Conservation (phyloP, 2,329 filamentous ascomycete species). For the Nothopassalora personata region DNA sequence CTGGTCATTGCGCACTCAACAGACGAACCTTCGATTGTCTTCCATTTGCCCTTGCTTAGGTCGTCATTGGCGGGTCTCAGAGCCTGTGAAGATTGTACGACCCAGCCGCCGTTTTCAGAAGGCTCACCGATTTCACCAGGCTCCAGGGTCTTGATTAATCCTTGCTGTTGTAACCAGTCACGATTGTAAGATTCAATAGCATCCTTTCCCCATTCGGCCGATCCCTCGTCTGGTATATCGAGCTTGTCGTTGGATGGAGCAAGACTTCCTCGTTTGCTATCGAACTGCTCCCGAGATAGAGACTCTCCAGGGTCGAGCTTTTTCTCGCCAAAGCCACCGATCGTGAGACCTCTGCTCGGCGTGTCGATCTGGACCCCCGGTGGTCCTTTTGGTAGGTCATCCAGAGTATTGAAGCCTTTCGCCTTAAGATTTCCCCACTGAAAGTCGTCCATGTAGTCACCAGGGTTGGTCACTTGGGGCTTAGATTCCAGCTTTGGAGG, state of each 20-base stretch:
- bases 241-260: background rate
- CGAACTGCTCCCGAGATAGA: background rate
- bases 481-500: background rate
- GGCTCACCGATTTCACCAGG: background rate
- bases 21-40: background rate
- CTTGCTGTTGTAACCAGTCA: background rate
- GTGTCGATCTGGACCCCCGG: background rate
- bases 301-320: background rate
- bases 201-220: background rate
- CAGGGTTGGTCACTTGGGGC: background rate
- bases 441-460: background rate
- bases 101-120: background rate
- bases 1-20: background rate
- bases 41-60: background rate
- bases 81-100: background rate
- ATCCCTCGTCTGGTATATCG: background rate
- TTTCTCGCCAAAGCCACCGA: background rate
- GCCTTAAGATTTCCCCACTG: background rate
- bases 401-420: background rate
- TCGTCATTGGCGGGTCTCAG: background rate
- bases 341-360: background rate
- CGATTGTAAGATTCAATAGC: background rate
- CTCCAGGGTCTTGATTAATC: background rate
- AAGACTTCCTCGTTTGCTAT: background rate
- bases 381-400: background rate